These are phyloP conservation scores for Kwoniella sp. DNA, from an alignment of 768 basidiomycete genomes.

Conservation along the genomic window DNA sequence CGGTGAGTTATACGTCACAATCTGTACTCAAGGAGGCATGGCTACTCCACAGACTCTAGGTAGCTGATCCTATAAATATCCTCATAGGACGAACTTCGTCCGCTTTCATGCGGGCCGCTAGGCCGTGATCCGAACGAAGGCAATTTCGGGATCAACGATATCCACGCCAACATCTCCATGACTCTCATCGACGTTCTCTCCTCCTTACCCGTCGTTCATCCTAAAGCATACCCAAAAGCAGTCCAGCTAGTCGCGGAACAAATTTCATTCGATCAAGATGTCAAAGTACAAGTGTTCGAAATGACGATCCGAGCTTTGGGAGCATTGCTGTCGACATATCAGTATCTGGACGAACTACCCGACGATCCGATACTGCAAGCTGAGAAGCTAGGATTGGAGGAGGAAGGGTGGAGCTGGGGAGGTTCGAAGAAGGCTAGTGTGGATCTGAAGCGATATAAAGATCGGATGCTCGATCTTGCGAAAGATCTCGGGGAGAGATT, in stretches of 20 bases:
- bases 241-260: conserved; percentile 76
- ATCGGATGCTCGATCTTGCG: conserved; percentile 73
- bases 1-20: conserved; percentile 19
- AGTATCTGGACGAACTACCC: conserved; percentile 40
- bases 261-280: conserved; percentile 90
- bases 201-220: conserved; percentile 77
- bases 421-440: conserved; percentile 14
- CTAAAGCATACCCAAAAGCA: conserved; percentile 76
- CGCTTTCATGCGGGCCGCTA: conserved; percentile 69
- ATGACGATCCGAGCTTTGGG: conserved; percentile 92
- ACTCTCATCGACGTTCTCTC: conserved; percentile 68
- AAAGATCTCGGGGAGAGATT: conserved; percentile 82
- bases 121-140: conserved; percentile 54
- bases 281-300: conserved; percentile 97
- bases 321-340: conserved; percentile 63
- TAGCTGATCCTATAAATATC: neutral
- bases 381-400: conserved; percentile 23
- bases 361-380: conserved; percentile 53
- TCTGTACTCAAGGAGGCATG: no score
- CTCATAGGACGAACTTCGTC: conserved; percentile 67
- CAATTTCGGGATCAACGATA: conserved; percentile 83
- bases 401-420: conserved; percentile 42
- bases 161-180: conserved; percentile 85
- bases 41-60: no score
- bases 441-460: conserved; percentile 75